These are phyloP conservation scores for Fusarium sp. DNA, from an alignment of 2,329 filamentous ascomycete genomes.

Conservation along the genomic window DNA sequence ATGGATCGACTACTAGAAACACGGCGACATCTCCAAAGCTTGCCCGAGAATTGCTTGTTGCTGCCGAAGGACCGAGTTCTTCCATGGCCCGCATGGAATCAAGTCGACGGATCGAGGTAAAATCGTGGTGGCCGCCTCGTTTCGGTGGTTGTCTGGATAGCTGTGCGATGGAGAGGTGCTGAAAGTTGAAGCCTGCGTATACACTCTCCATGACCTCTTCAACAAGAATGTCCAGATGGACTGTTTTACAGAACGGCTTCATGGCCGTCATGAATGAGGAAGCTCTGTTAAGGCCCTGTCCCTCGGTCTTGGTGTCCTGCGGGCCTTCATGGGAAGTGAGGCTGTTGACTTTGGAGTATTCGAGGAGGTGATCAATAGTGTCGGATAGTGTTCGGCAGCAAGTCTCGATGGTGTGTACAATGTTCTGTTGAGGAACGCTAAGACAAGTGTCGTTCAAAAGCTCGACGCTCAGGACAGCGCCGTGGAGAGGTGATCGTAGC, in stretches of 20 bases:
- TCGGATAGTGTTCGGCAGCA: slow-evolving; percentile 65
- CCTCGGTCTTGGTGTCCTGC: background rate
- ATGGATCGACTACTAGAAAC: slow-evolving; percentile 55
- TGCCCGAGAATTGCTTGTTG: background rate
- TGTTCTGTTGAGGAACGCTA: slow-evolving; percentile 58
- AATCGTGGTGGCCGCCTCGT: slow-evolving; percentile 15
- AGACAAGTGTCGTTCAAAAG: slow-evolving; percentile 64
- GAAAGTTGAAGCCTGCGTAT: slow-evolving; percentile 58
- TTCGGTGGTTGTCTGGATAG: slow-evolving; percentile 7
- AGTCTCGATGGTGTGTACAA: slow-evolving; percentile 61
- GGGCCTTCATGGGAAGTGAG: slow-evolving; percentile 28
- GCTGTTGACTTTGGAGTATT: slow-evolving; percentile 67
- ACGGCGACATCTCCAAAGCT: slow-evolving; percentile 42
- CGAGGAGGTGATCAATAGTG: slow-evolving; percentile 65
- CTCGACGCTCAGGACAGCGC: slow-evolving; percentile 66
- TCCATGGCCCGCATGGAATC: slow-evolving; percentile 57
- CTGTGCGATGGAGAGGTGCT: slow-evolving; percentile 40
- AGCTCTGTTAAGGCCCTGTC: background rate
- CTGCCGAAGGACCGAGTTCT: slow-evolving; percentile 19
- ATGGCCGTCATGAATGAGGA: slow-evolving; percentile 7
- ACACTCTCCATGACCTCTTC: slow-evolving; percentile 63
- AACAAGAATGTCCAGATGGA: slow-evolving; percentile 54
- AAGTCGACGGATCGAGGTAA: slow-evolving; percentile 34
- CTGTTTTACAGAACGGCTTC: slow-evolving; percentile 35
- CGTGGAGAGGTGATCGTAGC: slow-evolving; percentile 70